Base-by-base conservation (phyloP, 805 yeast species). In the Candida hungchunana region DNA sequence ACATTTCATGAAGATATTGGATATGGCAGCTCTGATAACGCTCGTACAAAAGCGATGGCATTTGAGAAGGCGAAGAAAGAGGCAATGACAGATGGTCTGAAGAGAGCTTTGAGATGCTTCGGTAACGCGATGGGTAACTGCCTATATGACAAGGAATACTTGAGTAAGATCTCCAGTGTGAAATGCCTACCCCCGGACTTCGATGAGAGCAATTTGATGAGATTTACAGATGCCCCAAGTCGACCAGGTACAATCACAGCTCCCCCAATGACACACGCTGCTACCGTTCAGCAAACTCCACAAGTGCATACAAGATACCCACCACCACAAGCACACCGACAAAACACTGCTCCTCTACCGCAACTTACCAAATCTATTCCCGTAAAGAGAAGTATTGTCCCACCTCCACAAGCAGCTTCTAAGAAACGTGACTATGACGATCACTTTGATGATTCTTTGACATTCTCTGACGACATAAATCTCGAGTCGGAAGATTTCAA, bases 111-210 rank as follows among this genome's bases (percentile, higher is more conserved):
- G 40, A 69, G 94, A 53, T 80, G 83, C 39, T 84, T 82, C 56
- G 95, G 95, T 31, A 84, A 82, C 54, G 86, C 85, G 0, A 60
- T 84, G 52, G 95, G 94, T 1, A 84, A 84, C 50, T 84, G 95
- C 59, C 69, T 84, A n/a, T 84, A 84, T 50, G 94, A 84, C 54
- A 79, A 79, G 48, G 77, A 75, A 33, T 80, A 78, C 40, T 56
- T 82, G 27, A 67, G 68, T 25, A 63, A 58, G 45, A 66, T 66
- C 18, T 65, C 66, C 32, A 62, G 58, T 30, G 68, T 66, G 2
- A 64, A 65, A 35, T 64, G 62, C 44, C 67, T 62, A 31, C 70
- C 71, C 0, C 69, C 69, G 14, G 71, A 66, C 42, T 65, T 66
- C 43, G 70, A 65, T 46, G 71, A 66, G 42, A 56, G 64, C 5